Evolutionary conservation across 2,329 filamentous ascomycete species (phyloP).

Genomic region (Dactylellina leptospora): DNA sequence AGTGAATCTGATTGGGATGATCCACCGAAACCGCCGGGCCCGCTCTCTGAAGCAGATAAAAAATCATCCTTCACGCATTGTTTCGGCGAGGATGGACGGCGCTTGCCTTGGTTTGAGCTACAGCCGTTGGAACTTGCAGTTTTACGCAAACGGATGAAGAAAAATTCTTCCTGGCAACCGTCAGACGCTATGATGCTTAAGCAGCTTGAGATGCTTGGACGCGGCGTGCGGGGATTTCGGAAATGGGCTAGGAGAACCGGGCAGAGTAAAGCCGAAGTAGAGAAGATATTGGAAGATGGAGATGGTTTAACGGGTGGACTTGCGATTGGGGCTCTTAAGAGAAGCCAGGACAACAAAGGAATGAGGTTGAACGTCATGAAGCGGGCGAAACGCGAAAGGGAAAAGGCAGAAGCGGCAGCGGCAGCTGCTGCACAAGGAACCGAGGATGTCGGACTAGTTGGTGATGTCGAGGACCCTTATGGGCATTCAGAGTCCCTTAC

Average conservation of each 20-base stretch:
- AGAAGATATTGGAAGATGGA: constrained; percentile 35
- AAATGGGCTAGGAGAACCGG: constrained; percentile 52
- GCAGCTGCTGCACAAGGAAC: constrained; percentile 37
- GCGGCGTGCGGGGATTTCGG: constrained; percentile 64
- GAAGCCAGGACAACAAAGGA: constrained; percentile 70
- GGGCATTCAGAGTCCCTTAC: neutral
- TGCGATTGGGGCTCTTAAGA: constrained; percentile 38
- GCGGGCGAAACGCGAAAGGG: constrained; percentile 61
- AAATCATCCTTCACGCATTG: constrained; percentile 44
- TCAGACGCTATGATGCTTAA: constrained; percentile 86
- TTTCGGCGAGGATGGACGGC: constrained; percentile 59
- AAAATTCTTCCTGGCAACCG: constrained; percentile 84
- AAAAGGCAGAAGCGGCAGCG: constrained; percentile 44
- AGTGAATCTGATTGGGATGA: constrained; percentile 57
- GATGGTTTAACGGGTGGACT: constrained; percentile 21
- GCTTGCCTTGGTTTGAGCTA: constrained; percentile 57
- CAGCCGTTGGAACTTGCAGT: constrained; percentile 67
- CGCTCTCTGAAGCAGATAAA: constrained; percentile 28
- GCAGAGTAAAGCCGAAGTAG: constrained; percentile 35
- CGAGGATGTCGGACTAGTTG: neutral
- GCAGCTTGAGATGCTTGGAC: constrained; percentile 75
- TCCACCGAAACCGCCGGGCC: constrained; percentile 48
- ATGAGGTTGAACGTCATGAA: constrained; percentile 83
- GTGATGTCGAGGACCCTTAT: neutral
- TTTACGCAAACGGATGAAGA: constrained; percentile 86